Evolutionary conservation across 371 early-diverging fungal genomes (phyloP).

Genomic region (Rhizopus delemar): DNA sequence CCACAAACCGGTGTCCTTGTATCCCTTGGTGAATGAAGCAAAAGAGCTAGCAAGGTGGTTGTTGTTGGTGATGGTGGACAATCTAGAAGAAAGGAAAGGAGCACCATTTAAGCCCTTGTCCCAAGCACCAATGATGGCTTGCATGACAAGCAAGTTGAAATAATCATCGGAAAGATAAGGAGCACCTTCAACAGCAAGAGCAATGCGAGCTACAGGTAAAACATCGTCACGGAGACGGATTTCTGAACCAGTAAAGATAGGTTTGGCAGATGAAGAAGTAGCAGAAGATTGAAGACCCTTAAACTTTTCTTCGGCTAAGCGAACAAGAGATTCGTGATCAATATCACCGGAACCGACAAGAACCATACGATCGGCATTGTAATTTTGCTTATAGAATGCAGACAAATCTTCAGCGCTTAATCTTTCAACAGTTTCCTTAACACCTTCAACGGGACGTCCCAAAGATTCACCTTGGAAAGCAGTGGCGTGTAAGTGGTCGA

Average conservation of each 20-base stretch:
- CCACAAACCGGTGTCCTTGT: slow-evolving; percentile 97
- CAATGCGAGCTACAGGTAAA: slow-evolving; percentile 92
- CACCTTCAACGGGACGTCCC: slow-evolving; percentile 94
- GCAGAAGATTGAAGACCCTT: slow-evolving; percentile 43
- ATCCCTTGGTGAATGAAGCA: slow-evolving; percentile 97
- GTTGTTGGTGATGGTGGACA: slow-evolving; percentile 82
- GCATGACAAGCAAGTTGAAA: slow-evolving; percentile 92
- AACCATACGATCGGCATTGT: slow-evolving; percentile 96
- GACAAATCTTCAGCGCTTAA: slow-evolving; percentile 82
- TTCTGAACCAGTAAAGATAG: slow-evolving; percentile 88
- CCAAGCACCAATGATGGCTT: slow-evolving; percentile 95
- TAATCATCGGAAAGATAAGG: slow-evolving; percentile 95
- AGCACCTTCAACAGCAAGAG: slow-evolving; percentile 94
- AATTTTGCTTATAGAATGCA: slow-evolving; percentile 86
- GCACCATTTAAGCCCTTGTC: slow-evolving; percentile 90
- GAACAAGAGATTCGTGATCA: slow-evolving; percentile 90
- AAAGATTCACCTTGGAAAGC: slow-evolving; percentile 92
- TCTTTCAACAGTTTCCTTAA: slow-evolving; percentile 86
- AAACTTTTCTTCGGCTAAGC: slow-evolving; percentile 90
- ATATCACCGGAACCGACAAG: slow-evolving; percentile 93
- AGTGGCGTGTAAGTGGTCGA: slow-evolving; percentile 81
- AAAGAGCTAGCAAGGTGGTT: slow-evolving; percentile 93
- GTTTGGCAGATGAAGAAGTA: slow-evolving; percentile 57
- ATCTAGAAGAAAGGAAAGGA: slow-evolving; percentile 79
- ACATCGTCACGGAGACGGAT: slow-evolving; percentile 71